Conservation (phyloP, 2,329 filamentous ascomycete species). For the Microcyclospora tardicrescens region DNA sequence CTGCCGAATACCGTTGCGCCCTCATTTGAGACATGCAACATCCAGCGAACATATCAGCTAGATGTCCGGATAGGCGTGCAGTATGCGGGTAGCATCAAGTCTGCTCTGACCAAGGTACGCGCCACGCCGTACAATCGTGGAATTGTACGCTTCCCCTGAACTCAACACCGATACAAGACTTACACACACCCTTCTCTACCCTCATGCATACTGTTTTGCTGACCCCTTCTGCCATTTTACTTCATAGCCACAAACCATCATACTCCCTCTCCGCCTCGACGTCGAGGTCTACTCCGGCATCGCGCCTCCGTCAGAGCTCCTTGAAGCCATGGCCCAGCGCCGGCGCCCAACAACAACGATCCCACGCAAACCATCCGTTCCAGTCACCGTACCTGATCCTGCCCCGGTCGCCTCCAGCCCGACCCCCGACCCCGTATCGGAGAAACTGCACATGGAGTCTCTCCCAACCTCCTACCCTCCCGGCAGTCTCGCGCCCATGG, state of each 20-base stretch:
- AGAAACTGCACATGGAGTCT: slow-evolving; percentile 14
- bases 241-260: slow-evolving; percentile 48
- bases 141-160: slow-evolving; percentile 8
- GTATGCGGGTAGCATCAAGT: slow-evolving; percentile 49
- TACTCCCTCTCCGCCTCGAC: slow-evolving; percentile 65
- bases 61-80: slow-evolving; percentile 68
- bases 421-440: slow-evolving; percentile 12
- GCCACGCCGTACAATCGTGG: not conserved
- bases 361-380: slow-evolving; percentile 12
- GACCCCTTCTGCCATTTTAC: not conserved
- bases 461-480: slow-evolving; percentile 8
- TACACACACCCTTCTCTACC: not conserved
- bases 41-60: slow-evolving; percentile 68
- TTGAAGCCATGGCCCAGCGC: slow-evolving; percentile 47
- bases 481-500: not conserved
- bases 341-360: not conserved
- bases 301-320: slow-evolving; percentile 60
- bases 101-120: slow-evolving; percentile 30
- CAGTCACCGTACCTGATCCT: slow-evolving; percentile 5
- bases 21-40: slow-evolving; percentile 78
- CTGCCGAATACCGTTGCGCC: slow-evolving; percentile 81
- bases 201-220: not conserved
- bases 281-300: slow-evolving; percentile 82
- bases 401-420: slow-evolving; percentile 1
- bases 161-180: not conserved